phyloP scores from a whole-genome alignment of 129 eudicot genomes.

The Pulicaria dysenterica region DNA sequence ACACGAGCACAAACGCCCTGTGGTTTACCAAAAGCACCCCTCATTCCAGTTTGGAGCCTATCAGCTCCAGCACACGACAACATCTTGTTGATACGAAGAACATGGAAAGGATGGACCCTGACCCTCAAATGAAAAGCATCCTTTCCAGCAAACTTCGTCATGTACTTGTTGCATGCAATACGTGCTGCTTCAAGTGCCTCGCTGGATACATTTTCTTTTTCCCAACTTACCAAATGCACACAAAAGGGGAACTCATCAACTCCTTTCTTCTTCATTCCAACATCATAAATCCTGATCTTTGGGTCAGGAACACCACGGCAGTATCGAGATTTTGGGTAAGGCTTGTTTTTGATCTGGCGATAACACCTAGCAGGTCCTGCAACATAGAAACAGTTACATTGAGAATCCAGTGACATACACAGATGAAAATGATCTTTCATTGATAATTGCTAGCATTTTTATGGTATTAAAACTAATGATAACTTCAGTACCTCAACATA shows the following conservation, averaged over 20 bases:
- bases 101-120: conserved; percentile 93
- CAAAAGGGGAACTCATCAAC: conserved; percentile 86
- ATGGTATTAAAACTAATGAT: neutral
- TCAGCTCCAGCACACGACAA: conserved; percentile 90
- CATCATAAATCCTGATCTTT: conserved; percentile 84
- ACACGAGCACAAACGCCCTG: conserved; percentile 77
- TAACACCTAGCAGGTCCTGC: conserved; percentile 90
- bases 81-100: conserved; percentile 87
- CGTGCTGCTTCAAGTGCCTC: conserved; percentile 94
- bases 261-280: conserved; percentile 90
- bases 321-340: conserved; percentile 74
- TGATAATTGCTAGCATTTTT: neutral
- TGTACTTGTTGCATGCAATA: conserved; percentile 87
- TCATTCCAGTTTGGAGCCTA: conserved; percentile 91
- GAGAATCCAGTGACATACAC: neutral
- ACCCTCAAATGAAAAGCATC: conserved; percentile 89
- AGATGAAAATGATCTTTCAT: too few species aligned
- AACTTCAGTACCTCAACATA: neutral
- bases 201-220: conserved; percentile 84
- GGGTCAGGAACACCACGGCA: conserved; percentile 96
- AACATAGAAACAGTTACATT: neutral
- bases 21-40: conserved; percentile 85
- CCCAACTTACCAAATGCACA: conserved; percentile 89
- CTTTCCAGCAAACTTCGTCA: conserved; percentile 85
- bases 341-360: conserved; percentile 86